A percentile compares a stretch with the other conserved stretches of the same genome.
phyloP scores from a whole-genome alignment of 352 stramenopile genomes.

The Phytophthora hybrid region DNA sequence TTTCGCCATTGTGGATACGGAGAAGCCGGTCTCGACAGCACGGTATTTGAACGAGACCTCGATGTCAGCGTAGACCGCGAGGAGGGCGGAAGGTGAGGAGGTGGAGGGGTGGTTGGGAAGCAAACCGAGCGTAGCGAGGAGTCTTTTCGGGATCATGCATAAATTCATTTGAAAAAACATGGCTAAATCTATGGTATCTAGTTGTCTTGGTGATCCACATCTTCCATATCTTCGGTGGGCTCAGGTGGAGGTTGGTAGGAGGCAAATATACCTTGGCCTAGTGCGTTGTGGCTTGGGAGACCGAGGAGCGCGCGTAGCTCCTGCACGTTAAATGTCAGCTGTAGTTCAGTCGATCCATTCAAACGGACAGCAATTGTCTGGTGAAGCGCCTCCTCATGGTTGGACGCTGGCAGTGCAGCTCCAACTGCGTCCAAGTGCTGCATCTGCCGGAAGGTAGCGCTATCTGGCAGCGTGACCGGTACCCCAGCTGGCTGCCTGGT shows the following conservation, averaged over 20 bases:
- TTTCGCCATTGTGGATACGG: no score
- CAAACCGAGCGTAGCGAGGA: slow-evolving; percentile 23
- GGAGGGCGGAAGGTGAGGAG: no score
- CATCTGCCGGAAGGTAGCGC: not conserved
- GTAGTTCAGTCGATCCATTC: slow-evolving; percentile 9
- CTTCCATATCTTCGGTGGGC: slow-evolving; percentile 14
- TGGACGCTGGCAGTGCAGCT: not conserved
- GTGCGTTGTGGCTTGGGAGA: no score
- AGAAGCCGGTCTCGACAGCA: no score
- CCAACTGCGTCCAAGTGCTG: slow-evolving; percentile 3
- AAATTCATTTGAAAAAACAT: slow-evolving; percentile 2
- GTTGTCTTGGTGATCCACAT: slow-evolving; percentile 20
- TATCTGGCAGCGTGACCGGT: not conserved
- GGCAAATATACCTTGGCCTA: no score
- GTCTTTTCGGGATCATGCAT: not conserved
- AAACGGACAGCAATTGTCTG: not conserved
- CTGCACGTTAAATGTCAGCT: slow-evolving; percentile 4
- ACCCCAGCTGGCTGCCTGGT: no score
- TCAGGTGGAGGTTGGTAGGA: slow-evolving; percentile 7
- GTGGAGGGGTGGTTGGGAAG: no score
- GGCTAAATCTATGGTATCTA: not conserved
- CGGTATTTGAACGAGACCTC: no score
- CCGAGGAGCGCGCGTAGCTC: slow-evolving; percentile 9
- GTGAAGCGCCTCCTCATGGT: not conserved
- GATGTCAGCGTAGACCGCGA: no score